Percentiles rank a stretch among this genome's conserved stretches.
These are phyloP conservation scores for Ophidiomyces ophidiicola DNA, from an alignment of 2,329 filamentous ascomycete genomes.

Conservation along the genomic window DNA sequence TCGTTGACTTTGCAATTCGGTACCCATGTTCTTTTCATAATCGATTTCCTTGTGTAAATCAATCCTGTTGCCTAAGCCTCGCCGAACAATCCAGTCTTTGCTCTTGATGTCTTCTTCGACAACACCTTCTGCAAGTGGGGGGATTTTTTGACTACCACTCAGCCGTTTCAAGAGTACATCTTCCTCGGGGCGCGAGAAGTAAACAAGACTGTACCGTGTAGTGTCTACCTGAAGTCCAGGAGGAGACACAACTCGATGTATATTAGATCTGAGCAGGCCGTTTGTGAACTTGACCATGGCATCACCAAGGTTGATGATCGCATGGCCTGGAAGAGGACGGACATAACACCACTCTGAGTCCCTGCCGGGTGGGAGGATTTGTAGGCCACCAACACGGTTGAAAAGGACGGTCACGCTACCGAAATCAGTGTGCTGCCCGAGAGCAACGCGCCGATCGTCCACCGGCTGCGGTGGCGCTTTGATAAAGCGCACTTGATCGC, in stretches of 20 bases:
- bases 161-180: conserved; percentile 34
- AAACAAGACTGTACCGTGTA: conserved; percentile 42
- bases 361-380: conserved; percentile 37
- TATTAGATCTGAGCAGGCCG: conserved; percentile 30
- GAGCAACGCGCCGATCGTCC: conserved; percentile 32
- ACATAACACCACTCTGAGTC: conserved; percentile 42
- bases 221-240: conserved; percentile 36
- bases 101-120: conserved; percentile 29
- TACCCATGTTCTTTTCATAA: conserved; percentile 25
- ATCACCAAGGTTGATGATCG: conserved; percentile 35
- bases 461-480: conserved; percentile 38
- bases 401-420: conserved; percentile 46
- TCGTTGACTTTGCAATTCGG: conserved; percentile 26
- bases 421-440: conserved; percentile 47
- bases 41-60: conserved; percentile 22
- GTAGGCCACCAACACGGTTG: conserved; percentile 45
- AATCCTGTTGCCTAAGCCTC: conserved; percentile 27
- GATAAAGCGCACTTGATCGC: conserved; percentile 45
- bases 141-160: conserved; percentile 27
- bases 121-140: conserved; percentile 22
- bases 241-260: conserved; percentile 41
- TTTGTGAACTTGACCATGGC: conserved; percentile 36
- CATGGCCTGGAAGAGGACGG: conserved; percentile 38
- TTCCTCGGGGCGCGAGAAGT: conserved; percentile 43
- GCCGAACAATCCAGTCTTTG: conserved; percentile 34